A percentile compares a stretch with the other conserved stretches of the same genome.
These are phyloP conservation scores for Macroventuria anomochaeta DNA, from an alignment of 2,329 filamentous ascomycete genomes.

Conservation along the genomic window DNA sequence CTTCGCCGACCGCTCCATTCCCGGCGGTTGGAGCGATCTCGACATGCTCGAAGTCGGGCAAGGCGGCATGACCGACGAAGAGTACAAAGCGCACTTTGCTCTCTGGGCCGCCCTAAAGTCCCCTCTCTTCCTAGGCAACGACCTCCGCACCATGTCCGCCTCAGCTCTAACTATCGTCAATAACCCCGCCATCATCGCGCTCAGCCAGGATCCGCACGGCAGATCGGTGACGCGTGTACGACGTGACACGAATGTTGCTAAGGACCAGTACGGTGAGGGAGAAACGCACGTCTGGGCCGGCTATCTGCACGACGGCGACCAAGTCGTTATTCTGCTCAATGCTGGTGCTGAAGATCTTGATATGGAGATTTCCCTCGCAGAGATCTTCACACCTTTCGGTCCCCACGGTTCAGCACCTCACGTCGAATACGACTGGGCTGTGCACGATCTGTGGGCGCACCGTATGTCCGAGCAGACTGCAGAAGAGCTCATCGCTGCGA, in stretches of 20 bases:
- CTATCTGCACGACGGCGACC: constrained; percentile 29
- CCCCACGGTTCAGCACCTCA: constrained; percentile 34
- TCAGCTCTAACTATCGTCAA: constrained; percentile 51
- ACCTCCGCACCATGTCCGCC: constrained; percentile 48
- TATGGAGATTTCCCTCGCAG: constrained; percentile 30
- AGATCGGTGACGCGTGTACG: constrained; percentile 31
- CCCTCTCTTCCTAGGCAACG: constrained; percentile 54
- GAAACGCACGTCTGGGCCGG: constrained; percentile 37
- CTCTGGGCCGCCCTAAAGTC: constrained; percentile 52
- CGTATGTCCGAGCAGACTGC: constrained; percentile 29
- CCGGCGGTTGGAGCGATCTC: constrained; percentile 40
- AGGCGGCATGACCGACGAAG: constrained; percentile 37
- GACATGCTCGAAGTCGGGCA: constrained; percentile 43
- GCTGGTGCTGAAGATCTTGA: constrained; percentile 27
- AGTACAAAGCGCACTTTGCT: constrained; percentile 51
- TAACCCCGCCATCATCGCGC: constrained; percentile 41
- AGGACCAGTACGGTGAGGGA: constrained; percentile 33
- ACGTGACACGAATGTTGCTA: constrained; percentile 26
- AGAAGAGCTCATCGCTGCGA: constrained; percentile 21
- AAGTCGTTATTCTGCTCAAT: constrained; percentile 32
- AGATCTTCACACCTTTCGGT: constrained; percentile 34
- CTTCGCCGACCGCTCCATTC: constrained; percentile 36
- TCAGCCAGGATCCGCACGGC: constrained; percentile 35
- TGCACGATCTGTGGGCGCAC: constrained; percentile 34
- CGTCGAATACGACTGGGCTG: constrained; percentile 31